These are phyloP conservation scores for Pythium guiyangense DNA, from an alignment of 352 stramenopile genomes.

Conservation along the genomic window DNA sequence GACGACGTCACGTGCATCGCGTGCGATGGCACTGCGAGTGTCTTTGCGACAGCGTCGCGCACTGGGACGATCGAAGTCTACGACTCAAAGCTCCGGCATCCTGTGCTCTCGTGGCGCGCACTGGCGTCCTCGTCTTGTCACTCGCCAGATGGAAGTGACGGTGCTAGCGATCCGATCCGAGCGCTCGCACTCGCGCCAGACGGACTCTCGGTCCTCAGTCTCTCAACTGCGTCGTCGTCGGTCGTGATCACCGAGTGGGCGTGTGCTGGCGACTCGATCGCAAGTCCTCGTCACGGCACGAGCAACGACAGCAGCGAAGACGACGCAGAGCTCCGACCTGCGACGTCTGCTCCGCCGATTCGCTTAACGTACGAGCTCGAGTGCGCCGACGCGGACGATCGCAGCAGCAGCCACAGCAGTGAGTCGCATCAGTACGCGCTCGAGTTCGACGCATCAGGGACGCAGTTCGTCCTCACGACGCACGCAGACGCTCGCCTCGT, in stretches of 20 bases:
- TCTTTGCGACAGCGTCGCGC: slow-evolving; percentile 7
- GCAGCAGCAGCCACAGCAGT: not conserved
- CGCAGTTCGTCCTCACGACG: slow-evolving; percentile 3
- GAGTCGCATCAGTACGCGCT: not conserved
- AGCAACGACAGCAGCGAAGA: slow-evolving; percentile 13
- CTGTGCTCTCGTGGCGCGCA: slow-evolving; percentile 4
- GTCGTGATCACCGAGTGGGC: slow-evolving; percentile 8
- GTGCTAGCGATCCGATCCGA: not conserved
- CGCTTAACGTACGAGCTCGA: slow-evolving; percentile 1
- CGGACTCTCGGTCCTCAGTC: slow-evolving; percentile 5
- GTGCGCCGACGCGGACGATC: not conserved
- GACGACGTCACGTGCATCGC: slow-evolving; percentile 9
- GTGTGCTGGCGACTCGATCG: slow-evolving; percentile 5
- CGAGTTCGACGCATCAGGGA: slow-evolving; percentile 3
- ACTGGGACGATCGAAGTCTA: slow-evolving; percentile 6
- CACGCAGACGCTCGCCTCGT: not conserved
- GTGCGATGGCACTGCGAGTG: not conserved
- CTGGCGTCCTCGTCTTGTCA: too few relatives aligned
- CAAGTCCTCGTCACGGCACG: not conserved
- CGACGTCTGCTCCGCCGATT: not conserved
- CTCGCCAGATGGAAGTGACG: not conserved
- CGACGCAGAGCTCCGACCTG: not conserved
- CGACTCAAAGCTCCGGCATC: slow-evolving; percentile 11
- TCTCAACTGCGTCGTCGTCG: not conserved
- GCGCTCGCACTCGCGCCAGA: slow-evolving; percentile 10